Evolutionary conservation across 1,139 yeast species (phyloP), one percentile per base, ranked within the genome.

Genomic region (Zygosaccharomyces pseudobailii): DNA sequence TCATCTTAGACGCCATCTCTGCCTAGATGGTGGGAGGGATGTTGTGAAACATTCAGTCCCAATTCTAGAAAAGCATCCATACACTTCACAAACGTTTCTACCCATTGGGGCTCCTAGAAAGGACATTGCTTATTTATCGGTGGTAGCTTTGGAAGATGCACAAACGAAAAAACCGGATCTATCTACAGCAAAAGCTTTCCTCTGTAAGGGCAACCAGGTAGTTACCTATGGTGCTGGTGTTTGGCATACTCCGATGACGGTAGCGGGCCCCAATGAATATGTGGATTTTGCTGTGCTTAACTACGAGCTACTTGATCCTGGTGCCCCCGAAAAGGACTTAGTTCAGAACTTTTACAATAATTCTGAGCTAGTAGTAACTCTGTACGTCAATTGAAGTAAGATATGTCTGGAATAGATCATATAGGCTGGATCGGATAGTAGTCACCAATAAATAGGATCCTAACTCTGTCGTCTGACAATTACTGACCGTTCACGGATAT

Each of bases 201-300:
- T 80, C 3, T 87, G 92, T 53, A 75, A 70, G 47, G 96, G 96
- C 0, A 83, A 86, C 64, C 96, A 88, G 62, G 87, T 95, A 0
- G 86, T 90, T 3, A 90, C 96, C 0, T 90, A 90, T 63, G 95
- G 88, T 0, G 79, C 79, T 0, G 95, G 75, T 40, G 47, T 55
- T 52, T 83, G 89, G 89, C 97, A 90, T 64, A 95, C 97, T 0
- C 97, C 97, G 1, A 90, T 90, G 97, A 84, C 90, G 35, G 92
- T 87, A 37, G 51, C 71, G 36, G 76, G 76, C 36, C 61, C 66
- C 8, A 48, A 41, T 19, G 74, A 75, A 8, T 70, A 78, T 1
- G 62, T 87, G 24, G 96, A 89, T 59, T 90, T 89, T 70, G 90
- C 88, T 3, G 97, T 90, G 13, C 71, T 88, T 46, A 84, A 87